Evolutionary conservation across 805 yeast genomes (phyloP), one percentile per base, ranked within the genome.

Genomic region (Kurtzmaniella fragi): DNA sequence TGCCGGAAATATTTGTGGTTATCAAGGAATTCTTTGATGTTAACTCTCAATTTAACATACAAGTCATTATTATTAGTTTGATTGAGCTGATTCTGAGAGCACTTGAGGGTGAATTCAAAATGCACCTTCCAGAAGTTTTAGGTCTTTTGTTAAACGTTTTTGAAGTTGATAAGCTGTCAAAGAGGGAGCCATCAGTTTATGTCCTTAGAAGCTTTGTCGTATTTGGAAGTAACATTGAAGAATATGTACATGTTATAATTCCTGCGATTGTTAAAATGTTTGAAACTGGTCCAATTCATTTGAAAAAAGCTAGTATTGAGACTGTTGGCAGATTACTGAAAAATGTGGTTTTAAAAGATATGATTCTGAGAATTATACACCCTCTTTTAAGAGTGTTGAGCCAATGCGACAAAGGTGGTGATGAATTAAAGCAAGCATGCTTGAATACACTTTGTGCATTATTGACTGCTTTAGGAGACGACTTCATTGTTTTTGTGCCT

Each of bases 361-460:
- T 89, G 87, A 82, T 96, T 0, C 84, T 96, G 1, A 70, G 96
- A 45, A 84, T 93, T 37, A 77, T 93, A 20, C 97, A 91, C 49
- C 91, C 97, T 1, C 59, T 93, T 10, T 62, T 90, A 6, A 65
- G 97, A 40, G 82, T 88, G 0, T 61, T 93, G 36, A 48, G 56
- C 13, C 64, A 61, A 43, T 67, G 60, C 9, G 47, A 20, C 25
- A 28, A 33, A 16, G 36, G 35, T 12, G 28, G 27, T 3, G 25
- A 12, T 6, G 95, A 84, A 20, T 60, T 89, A 15, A 73, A 76
- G 27, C 67, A 65, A 10, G 76, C 83, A 0, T 73, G 88, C 0
- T 76, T 90, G 73, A 88, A 85, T 43, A 85, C 98, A 0, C 61
- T 93, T 34, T 80, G 95, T 47, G 70, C 86, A 41, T 61, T 90